Conservation (phyloP, 768 basidiomycete species). For the Brasilioporus rufonigricans region DNA sequence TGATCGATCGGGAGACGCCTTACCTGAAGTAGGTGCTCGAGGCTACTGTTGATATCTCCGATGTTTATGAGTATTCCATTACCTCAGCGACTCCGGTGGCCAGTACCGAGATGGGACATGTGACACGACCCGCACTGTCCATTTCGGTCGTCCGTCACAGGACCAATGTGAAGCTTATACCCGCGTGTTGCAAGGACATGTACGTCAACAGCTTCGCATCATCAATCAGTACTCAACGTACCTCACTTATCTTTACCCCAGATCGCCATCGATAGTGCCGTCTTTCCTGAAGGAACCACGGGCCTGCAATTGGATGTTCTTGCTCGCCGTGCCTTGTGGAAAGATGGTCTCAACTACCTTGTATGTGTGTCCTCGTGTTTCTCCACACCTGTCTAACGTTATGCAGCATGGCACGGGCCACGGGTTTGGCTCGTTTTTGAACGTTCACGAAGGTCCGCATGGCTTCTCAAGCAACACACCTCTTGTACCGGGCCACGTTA, state of each 20-base stretch:
- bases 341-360: conserved; percentile 78
- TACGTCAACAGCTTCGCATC: conserved; percentile 42
- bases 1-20: conserved; percentile 76
- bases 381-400: conserved; percentile 15
- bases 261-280: conserved; percentile 88
- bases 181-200: conserved; percentile 93
- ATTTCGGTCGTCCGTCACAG: conserved; percentile 84
- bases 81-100: conserved; percentile 82
- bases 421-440: conserved; percentile 85
- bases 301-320: conserved; percentile 83
- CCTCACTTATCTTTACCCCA: conserved; percentile 33
- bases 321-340: conserved; percentile 86
- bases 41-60: conserved; percentile 10
- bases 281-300: conserved; percentile 89
- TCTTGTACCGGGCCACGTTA: conserved; percentile 81
- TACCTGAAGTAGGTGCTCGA: conserved; percentile 76
- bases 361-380: conserved; percentile 39
- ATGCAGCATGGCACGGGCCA: conserved; percentile 87
- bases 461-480: conserved; percentile 69
- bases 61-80: conserved; percentile 13
- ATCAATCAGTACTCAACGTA: conserved; percentile 12
- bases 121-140: conserved; percentile 78
- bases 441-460: conserved; percentile 82
- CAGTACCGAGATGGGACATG: conserved; percentile 90
- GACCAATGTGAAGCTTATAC: conserved; percentile 92